Conservation (phyloP, 495 filamentous ascomycete species). For the Neurospora intermedia region DNA sequence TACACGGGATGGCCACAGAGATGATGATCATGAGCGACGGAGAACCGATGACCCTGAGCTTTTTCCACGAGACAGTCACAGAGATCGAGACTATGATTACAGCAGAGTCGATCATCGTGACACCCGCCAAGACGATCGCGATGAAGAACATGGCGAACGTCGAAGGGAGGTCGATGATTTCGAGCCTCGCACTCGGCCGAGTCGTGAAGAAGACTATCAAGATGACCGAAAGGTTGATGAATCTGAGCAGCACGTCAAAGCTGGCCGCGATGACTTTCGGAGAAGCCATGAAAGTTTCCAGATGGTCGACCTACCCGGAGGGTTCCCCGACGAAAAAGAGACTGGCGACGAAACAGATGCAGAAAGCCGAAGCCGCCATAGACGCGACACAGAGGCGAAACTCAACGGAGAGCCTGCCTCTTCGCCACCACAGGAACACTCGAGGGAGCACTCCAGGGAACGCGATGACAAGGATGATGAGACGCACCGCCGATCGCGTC, state of each 20-base stretch:
- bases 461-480: constrained; percentile 1
- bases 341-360: not conserved
- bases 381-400: constrained; percentile 17
- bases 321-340: not conserved
- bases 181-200: not conserved
- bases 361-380: constrained; percentile 1
- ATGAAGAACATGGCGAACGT: not conserved
- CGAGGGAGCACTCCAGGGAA: not conserved
- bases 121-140: not conserved
- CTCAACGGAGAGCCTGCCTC: constrained; percentile 16
- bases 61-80: constrained; percentile 10
- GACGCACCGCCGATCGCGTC: constrained; percentile 22
- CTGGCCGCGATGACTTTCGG: not conserved
- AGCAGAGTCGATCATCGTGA: not conserved
- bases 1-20: constrained; percentile 9
- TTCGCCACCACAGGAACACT: not conserved
- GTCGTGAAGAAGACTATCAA: not conserved
- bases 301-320: not conserved
- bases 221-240: not conserved
- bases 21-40: not conserved
- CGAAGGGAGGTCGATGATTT: constrained; percentile 11
- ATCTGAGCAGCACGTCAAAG: not conserved
- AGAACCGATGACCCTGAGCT: constrained; percentile 11
- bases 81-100: constrained; percentile 2
- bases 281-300: not conserved